Conservation (phyloP, 257 asterid genomes). For the Solanum chaucha region DNA sequence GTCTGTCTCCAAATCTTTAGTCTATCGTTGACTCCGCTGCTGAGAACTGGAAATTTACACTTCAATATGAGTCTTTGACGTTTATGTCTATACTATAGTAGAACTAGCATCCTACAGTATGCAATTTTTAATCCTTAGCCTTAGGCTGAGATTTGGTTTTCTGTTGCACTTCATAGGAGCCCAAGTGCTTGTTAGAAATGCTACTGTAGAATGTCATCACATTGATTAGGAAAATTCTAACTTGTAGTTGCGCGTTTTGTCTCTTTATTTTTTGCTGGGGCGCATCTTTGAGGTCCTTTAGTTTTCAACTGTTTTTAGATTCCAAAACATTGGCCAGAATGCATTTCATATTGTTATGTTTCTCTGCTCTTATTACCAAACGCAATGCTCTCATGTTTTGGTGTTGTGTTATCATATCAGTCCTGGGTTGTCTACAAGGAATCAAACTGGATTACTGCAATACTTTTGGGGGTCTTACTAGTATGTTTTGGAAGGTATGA, state of each 20-base stretch:
- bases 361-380: not conserved
- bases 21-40: not conserved
- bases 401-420: too few relatives aligned
- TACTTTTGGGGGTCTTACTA: too few relatives aligned
- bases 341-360: not conserved
- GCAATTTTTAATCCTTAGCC: not conserved
- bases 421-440: too few relatives aligned
- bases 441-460: too few relatives aligned
- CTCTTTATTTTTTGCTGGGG: not conserved
- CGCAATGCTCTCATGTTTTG: too few relatives aligned
- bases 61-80: too few relatives aligned
- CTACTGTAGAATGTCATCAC: not conserved
- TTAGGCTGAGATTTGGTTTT: not conserved
- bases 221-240: not conserved
- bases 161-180: too few relatives aligned
- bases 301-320: not conserved
- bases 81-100: not conserved
- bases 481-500: too few relatives aligned
- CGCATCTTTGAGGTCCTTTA: not conserved
- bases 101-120: not conserved
- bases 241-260: not conserved
- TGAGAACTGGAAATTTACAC: too few relatives aligned
- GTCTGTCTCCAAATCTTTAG: too few relatives aligned
- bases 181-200: not conserved
- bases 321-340: not conserved